Base-by-base conservation (phyloP, 2,329 filamentous ascomycete species). In the Emergomyces africanus region DNA sequence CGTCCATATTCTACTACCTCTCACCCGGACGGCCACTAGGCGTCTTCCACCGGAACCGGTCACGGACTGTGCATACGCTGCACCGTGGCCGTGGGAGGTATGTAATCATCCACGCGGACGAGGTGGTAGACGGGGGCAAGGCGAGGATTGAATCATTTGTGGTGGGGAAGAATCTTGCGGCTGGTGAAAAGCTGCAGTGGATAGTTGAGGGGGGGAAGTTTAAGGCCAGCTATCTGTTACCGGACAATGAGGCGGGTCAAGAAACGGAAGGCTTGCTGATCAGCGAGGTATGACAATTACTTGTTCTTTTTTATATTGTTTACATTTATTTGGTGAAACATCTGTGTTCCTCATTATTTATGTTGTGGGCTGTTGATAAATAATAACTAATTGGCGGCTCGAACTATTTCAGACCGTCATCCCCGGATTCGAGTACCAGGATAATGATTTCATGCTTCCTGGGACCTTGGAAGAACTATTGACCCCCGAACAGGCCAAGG, bases 121-220 rank as follows among this genome's bases (percentile, higher is more conserved):
- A 81, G 54, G 68, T 69, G 53, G 37, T 64, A 66, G 65, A 65
- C 55, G 65, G 60, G 61, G 68, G 35, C 61, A 76, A 76, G 60
- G 79, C 79, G 50, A 71, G 77, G 18, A 70, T 87, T n/a, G 84
- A 88, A 71, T 80, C 76, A 6, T 88, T 86, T 64, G 69, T 84
- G 3, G 85, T 88, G 0, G 85, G 84, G 0, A 75, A 74, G 14
- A 73, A 85, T 66, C 72, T 87, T 5, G 74, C 72, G 3, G 70
- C 67, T 0, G 85, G 84, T 0, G 85, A 88, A 74, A 79, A 68
- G 67, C 63, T 85, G 66, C 83, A 87, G 68, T 88, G 85, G 85
- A 75, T 86, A 61, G 84, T 89, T 8, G 83, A 86, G 57, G 84
- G 85, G 0, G 84, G 82, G 4, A 82, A 83, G 68, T 88, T 80